phyloP scores from a whole-genome alignment of 2,329 filamentous ascomycete species.

The Colletotrichum coccodes region DNA sequence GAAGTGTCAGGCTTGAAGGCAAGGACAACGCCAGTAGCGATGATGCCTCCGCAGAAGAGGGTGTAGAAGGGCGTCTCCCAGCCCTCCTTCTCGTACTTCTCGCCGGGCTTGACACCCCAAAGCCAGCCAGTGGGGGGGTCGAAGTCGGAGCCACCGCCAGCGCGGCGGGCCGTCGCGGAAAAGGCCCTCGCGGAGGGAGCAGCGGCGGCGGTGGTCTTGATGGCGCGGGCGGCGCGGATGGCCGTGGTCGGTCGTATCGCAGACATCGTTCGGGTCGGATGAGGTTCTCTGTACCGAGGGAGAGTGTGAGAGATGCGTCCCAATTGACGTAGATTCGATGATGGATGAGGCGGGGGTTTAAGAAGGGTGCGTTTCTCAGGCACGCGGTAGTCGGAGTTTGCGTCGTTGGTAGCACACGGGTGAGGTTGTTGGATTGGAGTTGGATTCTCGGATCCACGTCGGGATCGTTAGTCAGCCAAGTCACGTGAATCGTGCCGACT shows the following conservation, averaged over 20 bases:
- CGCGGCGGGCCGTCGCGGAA: conserved; percentile 55
- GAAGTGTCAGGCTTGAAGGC: conserved; percentile 98
- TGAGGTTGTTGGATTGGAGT: conserved; percentile 32
- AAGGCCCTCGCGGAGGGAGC: conserved; percentile 48
- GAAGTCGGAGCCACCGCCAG: conserved; percentile 71
- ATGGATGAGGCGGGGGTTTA: conserved; percentile 2
- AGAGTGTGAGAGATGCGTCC: neutral
- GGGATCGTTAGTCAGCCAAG: conserved; percentile 13
- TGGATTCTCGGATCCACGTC: conserved; percentile 30
- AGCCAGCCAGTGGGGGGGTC: conserved; percentile 93
- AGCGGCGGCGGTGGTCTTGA: conserved; percentile 41
- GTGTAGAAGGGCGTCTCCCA: conserved; percentile 92
- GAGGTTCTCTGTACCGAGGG: neutral
- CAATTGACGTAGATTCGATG: conserved; percentile 17
- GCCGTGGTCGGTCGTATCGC: conserved; percentile 34
- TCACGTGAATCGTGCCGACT: conserved; percentile 10
- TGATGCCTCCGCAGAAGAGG: conserved; percentile 83
- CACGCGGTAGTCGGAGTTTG: conserved; percentile 27
- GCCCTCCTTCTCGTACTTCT: conserved; percentile 95
- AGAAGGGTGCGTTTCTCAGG: conserved; percentile 7
- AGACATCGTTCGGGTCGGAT: conserved; percentile 24
- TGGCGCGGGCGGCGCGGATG: conserved; percentile 41
- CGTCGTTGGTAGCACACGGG: conserved; percentile 21
- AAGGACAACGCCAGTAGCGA: conserved; percentile 81
- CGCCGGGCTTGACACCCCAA: conserved; percentile 91